Percentiles rank a stretch among this genome's conserved stretches.
Evolutionary conservation across 1,139 yeast species (phyloP).

Genomic region (Scheffersomyces stambukii): DNA sequence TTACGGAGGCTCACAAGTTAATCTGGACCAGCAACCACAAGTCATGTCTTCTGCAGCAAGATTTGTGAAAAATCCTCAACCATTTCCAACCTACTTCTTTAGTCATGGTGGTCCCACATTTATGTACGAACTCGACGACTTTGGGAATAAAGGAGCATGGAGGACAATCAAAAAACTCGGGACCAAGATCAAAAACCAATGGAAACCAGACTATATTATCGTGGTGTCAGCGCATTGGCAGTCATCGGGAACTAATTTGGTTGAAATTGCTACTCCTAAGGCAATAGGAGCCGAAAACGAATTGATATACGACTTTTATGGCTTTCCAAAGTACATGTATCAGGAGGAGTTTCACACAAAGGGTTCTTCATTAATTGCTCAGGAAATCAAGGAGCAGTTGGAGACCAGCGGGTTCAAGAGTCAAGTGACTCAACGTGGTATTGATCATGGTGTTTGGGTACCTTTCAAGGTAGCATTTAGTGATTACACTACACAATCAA

Average conservation of each 20-base stretch:
- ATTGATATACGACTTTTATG: slow-evolving; percentile 68
- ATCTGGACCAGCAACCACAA: too few species aligned
- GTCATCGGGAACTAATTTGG: slow-evolving; percentile 31
- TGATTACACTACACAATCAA: slow-evolving; percentile 24
- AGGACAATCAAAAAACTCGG: slow-evolving; percentile 50
- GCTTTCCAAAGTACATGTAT: slow-evolving; percentile 65
- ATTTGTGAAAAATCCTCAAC: slow-evolving; percentile 15
- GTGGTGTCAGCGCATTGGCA: slow-evolving; percentile 81
- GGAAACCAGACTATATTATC: slow-evolving; percentile 62
- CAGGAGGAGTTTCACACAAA: slow-evolving; percentile 54
- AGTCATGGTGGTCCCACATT: slow-evolving; percentile 83
- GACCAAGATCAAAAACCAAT: slow-evolving; percentile 34
- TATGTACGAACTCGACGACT: slow-evolving; percentile 44
- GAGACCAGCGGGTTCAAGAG: slow-evolving; percentile 40
- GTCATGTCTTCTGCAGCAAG: slow-evolving; percentile 9
- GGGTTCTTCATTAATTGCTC: slow-evolving; percentile 39
- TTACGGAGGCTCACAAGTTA: too few species aligned
- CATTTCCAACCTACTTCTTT: slow-evolving; percentile 58
- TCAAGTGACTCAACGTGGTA: slow-evolving; percentile 49
- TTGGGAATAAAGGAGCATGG: slow-evolving; percentile 58
- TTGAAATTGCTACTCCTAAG: slow-evolving; percentile 49
- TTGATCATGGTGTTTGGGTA: slow-evolving; percentile 84
- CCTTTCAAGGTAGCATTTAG: slow-evolving; percentile 72
- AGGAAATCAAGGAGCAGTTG: slow-evolving; percentile 40
- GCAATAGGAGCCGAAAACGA: slow-evolving; percentile 15